Evolutionary conservation across 2,329 filamentous ascomycete species (phyloP).

Genomic region (Ampelomyces quisqualis): DNA sequence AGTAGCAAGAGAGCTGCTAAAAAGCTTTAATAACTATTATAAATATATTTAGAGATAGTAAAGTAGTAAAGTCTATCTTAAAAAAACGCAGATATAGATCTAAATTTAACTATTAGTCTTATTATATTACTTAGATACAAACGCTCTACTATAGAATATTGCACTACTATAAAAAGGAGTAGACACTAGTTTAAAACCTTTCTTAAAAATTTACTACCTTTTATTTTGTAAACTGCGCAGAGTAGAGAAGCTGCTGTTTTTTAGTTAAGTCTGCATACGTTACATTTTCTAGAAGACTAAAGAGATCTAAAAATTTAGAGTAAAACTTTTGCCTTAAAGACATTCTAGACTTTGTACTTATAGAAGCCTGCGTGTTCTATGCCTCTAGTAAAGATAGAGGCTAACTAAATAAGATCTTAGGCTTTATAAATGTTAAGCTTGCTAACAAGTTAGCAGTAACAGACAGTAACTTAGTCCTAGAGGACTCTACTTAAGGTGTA

Average conservation of each 20-base stretch:
- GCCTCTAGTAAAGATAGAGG: background rate
- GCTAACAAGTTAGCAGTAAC: background rate
- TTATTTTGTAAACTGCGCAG: conserved; percentile 9
- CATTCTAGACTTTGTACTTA: background rate
- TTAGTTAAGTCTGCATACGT: conserved; percentile 5
- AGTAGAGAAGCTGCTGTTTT: conserved; percentile 11
- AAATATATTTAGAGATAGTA: background rate
- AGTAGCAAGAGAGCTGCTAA: conserved; percentile 86
- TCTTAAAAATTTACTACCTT: conserved; percentile 4
- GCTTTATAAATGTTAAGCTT: background rate
- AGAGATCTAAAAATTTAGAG: conserved; percentile 8
- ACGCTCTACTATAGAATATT: conserved; percentile 3
- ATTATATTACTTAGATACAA: background rate
- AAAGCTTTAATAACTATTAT: conserved; percentile 58
- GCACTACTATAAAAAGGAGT: conserved; percentile 3
- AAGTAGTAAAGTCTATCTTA: background rate
- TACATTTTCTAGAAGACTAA: conserved; percentile 2
- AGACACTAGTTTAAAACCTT: background rate
- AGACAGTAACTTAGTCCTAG: background rate
- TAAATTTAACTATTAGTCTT: conserved; percentile 6
- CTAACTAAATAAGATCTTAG: background rate
- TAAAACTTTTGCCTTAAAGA: conserved; percentile 7
- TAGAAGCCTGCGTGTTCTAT: conserved; percentile 3
- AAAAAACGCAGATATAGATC: conserved; percentile 1
- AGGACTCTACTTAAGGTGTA: too few relatives aligned